These are phyloP conservation scores for Chlorella vulgaris DNA, from an alignment of 139 green algal species.

Conservation along the genomic window DNA sequence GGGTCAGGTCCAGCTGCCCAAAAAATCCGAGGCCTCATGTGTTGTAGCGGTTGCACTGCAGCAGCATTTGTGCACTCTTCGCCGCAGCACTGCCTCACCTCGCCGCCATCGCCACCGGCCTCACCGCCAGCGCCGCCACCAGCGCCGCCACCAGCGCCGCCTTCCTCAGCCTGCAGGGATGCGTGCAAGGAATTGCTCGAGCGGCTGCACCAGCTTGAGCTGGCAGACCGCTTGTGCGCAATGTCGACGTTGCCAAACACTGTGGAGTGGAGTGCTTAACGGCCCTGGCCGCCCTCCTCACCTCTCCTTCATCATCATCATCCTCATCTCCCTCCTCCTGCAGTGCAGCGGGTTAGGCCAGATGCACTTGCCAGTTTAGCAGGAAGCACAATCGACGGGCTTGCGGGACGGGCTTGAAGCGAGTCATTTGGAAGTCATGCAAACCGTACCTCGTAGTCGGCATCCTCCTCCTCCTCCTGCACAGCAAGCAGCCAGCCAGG, in stretches of 20 bases:
- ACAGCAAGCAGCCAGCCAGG: neutral
- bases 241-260: too few species aligned
- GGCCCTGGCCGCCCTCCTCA: neutral
- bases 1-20: neutral
- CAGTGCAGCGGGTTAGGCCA: neutral
- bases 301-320: constrained; percentile 25
- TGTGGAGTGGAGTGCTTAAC: too few species aligned
- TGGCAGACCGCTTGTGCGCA: too few species aligned
- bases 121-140: constrained; percentile 12
- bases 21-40: too few species aligned
- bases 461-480: constrained; percentile 31
- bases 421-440: constrained; percentile 1
- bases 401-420: too few species aligned
- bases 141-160: constrained; percentile 1
- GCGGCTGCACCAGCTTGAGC: neutral
- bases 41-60: too few species aligned
- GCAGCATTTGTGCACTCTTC: too few species aligned
- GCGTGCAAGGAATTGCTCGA: neutral
- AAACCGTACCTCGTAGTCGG: constrained; percentile 35
- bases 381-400: too few species aligned
- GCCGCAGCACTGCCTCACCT: constrained; percentile 10
- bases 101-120: constrained; percentile 17
- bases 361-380: too few species aligned
- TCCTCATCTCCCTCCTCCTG: constrained; percentile 35
- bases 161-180: constrained; percentile 15